phyloP scores from a whole-genome alignment of 169 alveolate species.

The Eimeria tenella region DNA sequence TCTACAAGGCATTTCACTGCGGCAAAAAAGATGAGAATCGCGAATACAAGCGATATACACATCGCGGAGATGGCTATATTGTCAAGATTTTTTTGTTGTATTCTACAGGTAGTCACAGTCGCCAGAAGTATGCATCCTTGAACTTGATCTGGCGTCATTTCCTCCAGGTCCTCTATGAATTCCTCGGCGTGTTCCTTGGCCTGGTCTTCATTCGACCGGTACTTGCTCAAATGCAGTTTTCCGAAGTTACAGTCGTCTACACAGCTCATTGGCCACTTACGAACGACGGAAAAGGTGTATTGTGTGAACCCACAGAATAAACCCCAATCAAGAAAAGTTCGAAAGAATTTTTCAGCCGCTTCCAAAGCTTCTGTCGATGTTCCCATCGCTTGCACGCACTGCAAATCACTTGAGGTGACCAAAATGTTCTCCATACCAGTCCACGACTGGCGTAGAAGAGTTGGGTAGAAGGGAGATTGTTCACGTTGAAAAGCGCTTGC shows the following conservation, averaged over 20 bases:
- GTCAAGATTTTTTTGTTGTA: not conserved
- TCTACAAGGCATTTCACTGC: not conserved
- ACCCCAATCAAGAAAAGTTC: constrained; percentile 30
- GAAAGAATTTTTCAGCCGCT: not conserved
- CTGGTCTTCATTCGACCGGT: not conserved
- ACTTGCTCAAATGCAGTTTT: constrained; percentile 5
- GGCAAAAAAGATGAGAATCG: not conserved
- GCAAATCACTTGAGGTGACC: not conserved
- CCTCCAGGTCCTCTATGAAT: not conserved
- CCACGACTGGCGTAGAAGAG: constrained; percentile 48
- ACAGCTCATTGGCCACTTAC: constrained; percentile 58
- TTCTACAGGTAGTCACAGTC: constrained; percentile 5
- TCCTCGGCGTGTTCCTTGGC: constrained; percentile 8
- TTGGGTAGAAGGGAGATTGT: constrained; percentile 18
- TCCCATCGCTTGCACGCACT: not conserved
- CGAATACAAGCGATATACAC: not conserved
- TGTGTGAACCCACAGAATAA: constrained; percentile 47
- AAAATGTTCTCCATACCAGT: not conserved
- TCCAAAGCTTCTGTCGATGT: not conserved
- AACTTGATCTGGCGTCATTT: constrained; percentile 14
- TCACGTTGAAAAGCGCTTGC: not conserved
- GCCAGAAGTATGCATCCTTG: constrained; percentile 11
- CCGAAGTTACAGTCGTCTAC: constrained; percentile 6
- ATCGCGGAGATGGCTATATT: constrained; percentile 1
- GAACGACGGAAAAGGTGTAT: not conserved